phyloP scores from a whole-genome alignment of 371 early-diverging fungal genomes.

The Mucor circinelloides region DNA sequence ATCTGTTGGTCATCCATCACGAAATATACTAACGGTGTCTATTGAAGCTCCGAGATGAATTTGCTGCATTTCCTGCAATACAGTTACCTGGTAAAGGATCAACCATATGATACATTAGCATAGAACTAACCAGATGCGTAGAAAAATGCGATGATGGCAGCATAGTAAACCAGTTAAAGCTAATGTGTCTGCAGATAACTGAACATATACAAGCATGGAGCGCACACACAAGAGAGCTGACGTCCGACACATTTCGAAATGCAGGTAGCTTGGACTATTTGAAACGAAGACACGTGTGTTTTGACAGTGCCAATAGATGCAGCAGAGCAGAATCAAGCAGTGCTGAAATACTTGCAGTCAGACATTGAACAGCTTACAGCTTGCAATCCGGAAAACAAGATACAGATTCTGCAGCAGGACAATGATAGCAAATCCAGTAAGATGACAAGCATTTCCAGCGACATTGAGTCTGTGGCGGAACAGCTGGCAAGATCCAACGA shows the following conservation, averaged over 20 bases:
- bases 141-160: neutral
- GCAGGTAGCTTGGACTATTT: neutral
- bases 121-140: neutral
- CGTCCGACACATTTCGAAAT: neutral
- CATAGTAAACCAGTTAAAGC: neutral
- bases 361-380: neutral
- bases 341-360: neutral
- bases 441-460: neutral
- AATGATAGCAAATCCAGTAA: neutral
- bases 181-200: neutral
- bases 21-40: neutral
- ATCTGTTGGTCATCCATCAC: neutral
- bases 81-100: neutral
- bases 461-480: neutral
- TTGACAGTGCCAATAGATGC: neutral
- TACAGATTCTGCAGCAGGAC: neutral
- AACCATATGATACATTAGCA: neutral
- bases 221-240: neutral
- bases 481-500: neutral
- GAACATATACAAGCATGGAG: neutral
- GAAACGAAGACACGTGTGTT: neutral
- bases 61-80: conserved; percentile 3
- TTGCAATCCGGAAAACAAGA: neutral
- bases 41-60: conserved; percentile 11
- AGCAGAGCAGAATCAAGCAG: neutral